Percentiles rank a stretch among this genome's conserved stretches.
Evolutionary conservation across 2,329 filamentous ascomycete genomes (phyloP).

Genomic region (Drechslera avenae): DNA sequence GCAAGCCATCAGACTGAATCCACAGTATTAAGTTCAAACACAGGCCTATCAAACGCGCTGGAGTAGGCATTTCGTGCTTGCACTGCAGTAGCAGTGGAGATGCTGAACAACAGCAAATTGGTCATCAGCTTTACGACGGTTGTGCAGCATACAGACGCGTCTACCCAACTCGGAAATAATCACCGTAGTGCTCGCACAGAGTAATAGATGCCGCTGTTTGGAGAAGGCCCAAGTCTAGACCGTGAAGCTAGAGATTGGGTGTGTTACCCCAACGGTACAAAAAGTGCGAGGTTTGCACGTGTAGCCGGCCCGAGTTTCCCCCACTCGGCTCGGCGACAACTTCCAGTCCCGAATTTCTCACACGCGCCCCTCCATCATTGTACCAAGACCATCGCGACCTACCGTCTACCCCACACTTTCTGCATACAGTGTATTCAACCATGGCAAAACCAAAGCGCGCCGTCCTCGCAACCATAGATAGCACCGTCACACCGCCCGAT

Average conservation of each 20-base stretch:
- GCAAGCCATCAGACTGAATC: background rate
- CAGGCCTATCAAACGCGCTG: slow-evolving; percentile 11
- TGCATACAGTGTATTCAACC: background rate
- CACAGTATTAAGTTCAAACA: background rate
- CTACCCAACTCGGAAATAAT: background rate
- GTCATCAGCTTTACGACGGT: background rate
- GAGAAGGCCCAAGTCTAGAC: background rate
- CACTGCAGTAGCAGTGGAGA: slow-evolving; percentile 5
- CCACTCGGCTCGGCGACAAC: slow-evolving; percentile 8
- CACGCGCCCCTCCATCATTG: slow-evolving; percentile 11
- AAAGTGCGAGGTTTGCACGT: slow-evolving; percentile 12
- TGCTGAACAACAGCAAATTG: background rate
- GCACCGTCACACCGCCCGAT: slow-evolving; percentile 66
- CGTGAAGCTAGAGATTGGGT: background rate
- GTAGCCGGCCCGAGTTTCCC: slow-evolving; percentile 15
- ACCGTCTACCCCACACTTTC: background rate
- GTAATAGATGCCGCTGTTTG: background rate
- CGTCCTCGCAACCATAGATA: slow-evolving; percentile 76
- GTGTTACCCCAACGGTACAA: slow-evolving; percentile 13
- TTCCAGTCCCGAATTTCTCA: slow-evolving; percentile 13
- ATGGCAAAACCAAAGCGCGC: slow-evolving; percentile 80
- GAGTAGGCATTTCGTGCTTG: background rate
- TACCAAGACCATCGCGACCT: background rate
- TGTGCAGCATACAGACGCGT: background rate
- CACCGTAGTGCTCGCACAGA: background rate